Evolutionary conservation across 768 basidiomycete species (phyloP).

Genomic region (Boletus insuetus): DNA sequence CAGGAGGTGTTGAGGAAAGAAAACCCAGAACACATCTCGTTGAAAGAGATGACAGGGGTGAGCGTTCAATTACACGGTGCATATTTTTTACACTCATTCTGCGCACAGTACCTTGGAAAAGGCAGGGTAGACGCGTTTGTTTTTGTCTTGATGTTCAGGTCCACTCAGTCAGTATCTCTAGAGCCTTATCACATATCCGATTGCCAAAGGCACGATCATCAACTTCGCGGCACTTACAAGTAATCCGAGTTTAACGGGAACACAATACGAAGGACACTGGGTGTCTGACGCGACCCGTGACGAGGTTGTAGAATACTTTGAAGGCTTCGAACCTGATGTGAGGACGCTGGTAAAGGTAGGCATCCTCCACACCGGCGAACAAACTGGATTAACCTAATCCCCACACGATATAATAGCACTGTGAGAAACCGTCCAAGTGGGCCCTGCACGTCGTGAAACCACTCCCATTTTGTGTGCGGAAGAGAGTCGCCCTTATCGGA

Average conservation of each 20-base stretch:
- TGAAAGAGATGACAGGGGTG: slow-evolving; percentile 22
- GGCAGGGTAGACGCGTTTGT: not conserved
- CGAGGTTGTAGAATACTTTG: slow-evolving; percentile 29
- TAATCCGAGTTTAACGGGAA: slow-evolving; percentile 29
- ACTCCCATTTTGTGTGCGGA: slow-evolving; percentile 38
- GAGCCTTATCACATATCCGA: slow-evolving; percentile 41
- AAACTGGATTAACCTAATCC: not conserved
- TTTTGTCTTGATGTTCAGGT: not conserved
- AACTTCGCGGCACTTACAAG: slow-evolving; percentile 35
- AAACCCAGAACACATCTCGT: slow-evolving; percentile 20
- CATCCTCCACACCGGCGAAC: too few species aligned
- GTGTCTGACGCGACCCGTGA: slow-evolving; percentile 27
- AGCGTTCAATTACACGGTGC: slow-evolving; percentile 1
- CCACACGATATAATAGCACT: slow-evolving; percentile 29
- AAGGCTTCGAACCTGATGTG: slow-evolving; percentile 38
- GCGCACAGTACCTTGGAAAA: slow-evolving; percentile 9
- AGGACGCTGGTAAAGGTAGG: slow-evolving; percentile 28
- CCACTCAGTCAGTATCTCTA: slow-evolving; percentile 12
- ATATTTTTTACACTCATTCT: slow-evolving; percentile 7
- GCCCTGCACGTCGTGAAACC: slow-evolving; percentile 42
- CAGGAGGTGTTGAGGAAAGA: slow-evolving; percentile 28
- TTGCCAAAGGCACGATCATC: slow-evolving; percentile 35
- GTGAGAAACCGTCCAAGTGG: slow-evolving; percentile 41
- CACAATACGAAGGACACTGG: slow-evolving; percentile 32
- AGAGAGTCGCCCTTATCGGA: slow-evolving; percentile 45